Percentiles rank a stretch among this genome's conserved stretches.
Evolutionary conservation across 1,284 basidiomycete species (phyloP).

Genomic region (Naganishia liquefaciens): DNA sequence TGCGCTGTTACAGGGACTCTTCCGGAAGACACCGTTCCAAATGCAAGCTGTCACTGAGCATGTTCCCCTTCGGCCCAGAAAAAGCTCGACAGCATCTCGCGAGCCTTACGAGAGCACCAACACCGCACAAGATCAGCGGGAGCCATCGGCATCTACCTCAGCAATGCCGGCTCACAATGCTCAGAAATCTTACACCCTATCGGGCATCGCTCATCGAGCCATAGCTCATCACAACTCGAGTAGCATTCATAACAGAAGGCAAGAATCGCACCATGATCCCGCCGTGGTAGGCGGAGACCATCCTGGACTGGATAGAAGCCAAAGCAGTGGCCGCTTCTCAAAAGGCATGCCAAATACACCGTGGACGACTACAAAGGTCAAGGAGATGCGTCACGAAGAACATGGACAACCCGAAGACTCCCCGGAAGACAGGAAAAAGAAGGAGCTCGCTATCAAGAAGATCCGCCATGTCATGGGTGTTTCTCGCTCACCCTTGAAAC

Average conservation of each 20-base stretch:
- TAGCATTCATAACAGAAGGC: background rate
- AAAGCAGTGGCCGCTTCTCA: slow-evolving; percentile 16
- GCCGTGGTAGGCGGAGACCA: slow-evolving; percentile 25
- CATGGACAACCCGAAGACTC: slow-evolving; percentile 21
- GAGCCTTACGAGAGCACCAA: background rate
- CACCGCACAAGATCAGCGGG: background rate
- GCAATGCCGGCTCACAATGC: background rate
- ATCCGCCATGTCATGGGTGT: slow-evolving; percentile 25
- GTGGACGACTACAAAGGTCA: slow-evolving; percentile 23
- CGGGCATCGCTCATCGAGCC: slow-evolving; percentile 24
- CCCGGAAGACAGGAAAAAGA: slow-evolving; percentile 36
- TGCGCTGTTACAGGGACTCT: background rate
- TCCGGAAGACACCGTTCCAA: background rate
- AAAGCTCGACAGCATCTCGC: background rate
- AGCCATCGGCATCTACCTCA: background rate
- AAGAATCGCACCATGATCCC: slow-evolving; percentile 4
- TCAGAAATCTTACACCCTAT: slow-evolving; percentile 24
- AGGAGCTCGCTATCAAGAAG: slow-evolving; percentile 24
- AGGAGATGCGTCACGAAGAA: slow-evolving; percentile 9
- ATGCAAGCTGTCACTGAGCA: slow-evolving; percentile 22
- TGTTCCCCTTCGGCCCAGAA: slow-evolving; percentile 3
- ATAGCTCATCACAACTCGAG: slow-evolving; percentile 13
- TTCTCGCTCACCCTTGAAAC: background rate
- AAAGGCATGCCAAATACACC: slow-evolving; percentile 26
- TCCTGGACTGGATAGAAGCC: slow-evolving; percentile 24